These are phyloP conservation scores for Diutina scorzettiae DNA, from an alignment of 1,139 yeast species.

Conservation along the genomic window DNA sequence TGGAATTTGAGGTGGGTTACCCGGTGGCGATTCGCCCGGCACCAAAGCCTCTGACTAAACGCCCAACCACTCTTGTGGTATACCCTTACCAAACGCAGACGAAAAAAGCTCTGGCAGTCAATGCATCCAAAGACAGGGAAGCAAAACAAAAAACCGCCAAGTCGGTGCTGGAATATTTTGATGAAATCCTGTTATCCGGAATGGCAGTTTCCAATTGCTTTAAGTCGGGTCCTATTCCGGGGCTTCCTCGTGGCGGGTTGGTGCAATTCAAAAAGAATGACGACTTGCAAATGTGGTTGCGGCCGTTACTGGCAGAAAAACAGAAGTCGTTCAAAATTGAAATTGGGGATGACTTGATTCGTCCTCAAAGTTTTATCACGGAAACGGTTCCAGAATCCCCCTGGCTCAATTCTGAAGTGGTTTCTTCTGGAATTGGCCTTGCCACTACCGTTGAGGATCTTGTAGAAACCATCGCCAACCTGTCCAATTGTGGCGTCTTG, in stretches of 20 bases:
- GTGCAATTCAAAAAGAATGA: slow-evolving; percentile 39
- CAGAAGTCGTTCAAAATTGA: slow-evolving; percentile 23
- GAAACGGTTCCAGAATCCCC: slow-evolving; percentile 9
- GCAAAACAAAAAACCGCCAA: neutral
- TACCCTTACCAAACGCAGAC: slow-evolving; percentile 46
- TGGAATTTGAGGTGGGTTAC: slow-evolving; percentile 40
- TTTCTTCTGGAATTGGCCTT: slow-evolving; percentile 32
- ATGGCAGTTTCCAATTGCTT: slow-evolving; percentile 29
- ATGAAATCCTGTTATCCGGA: neutral
- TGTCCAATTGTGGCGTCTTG: slow-evolving; percentile 40
- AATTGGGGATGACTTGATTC: slow-evolving; percentile 41
- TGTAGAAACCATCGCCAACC: slow-evolving; percentile 29
- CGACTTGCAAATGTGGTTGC: slow-evolving; percentile 34
- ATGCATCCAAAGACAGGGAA: neutral
- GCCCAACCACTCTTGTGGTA: slow-evolving; percentile 32
- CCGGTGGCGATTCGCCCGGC: slow-evolving; percentile 44
- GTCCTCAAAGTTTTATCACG: slow-evolving; percentile 34
- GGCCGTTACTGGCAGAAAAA: slow-evolving; percentile 16
- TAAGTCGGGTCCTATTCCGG: slow-evolving; percentile 38
- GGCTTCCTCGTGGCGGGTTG: slow-evolving; percentile 52
- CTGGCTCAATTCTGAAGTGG: slow-evolving; percentile 18
- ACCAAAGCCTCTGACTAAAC: slow-evolving; percentile 22
- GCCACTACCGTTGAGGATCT: slow-evolving; percentile 34
- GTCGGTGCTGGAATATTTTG: neutral
- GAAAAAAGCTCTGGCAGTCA: slow-evolving; percentile 14